A percentile compares a stretch with the other conserved stretches of the same genome.
Evolutionary conservation across 1,139 yeast genomes (phyloP).

Genomic region (Candida sanyaensis): DNA sequence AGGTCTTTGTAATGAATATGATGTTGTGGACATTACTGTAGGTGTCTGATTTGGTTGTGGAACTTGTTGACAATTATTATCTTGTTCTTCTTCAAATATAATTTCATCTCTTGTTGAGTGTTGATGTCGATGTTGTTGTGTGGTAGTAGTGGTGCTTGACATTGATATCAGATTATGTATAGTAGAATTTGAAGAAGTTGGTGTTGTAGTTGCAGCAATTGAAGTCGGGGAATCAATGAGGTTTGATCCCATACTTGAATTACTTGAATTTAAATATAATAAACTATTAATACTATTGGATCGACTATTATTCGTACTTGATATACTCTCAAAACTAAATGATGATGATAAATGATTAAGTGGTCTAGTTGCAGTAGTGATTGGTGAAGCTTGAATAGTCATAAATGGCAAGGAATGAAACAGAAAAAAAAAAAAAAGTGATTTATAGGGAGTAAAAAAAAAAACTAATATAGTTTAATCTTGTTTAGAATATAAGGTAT

Average conservation of each 20-base stretch:
- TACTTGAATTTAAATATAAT: conserved; percentile 1
- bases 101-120: neutral
- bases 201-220: conserved; percentile 1
- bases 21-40: neutral
- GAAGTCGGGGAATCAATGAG: neutral
- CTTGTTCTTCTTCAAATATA: neutral
- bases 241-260: conserved; percentile 5
- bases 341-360: neutral
- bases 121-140: neutral
- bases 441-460: neutral
- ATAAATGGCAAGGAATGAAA: neutral
- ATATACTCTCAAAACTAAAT: conserved; percentile 4
- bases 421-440: neutral
- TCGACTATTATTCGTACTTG: conserved; percentile 1
- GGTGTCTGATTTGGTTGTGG: conserved; percentile 1
- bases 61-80: neutral
- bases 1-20: conserved; percentile 8
- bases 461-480: neutral
- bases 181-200: neutral
- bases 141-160: neutral
- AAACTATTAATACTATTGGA: conserved; percentile 1
- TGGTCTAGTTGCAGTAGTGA: neutral
- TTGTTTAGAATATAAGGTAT: neutral
- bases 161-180: neutral
- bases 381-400: conserved; percentile 1